Conservation (phyloP, 495 filamentous ascomycete genomes). For the Hypomontagnella submonticulosa region DNA sequence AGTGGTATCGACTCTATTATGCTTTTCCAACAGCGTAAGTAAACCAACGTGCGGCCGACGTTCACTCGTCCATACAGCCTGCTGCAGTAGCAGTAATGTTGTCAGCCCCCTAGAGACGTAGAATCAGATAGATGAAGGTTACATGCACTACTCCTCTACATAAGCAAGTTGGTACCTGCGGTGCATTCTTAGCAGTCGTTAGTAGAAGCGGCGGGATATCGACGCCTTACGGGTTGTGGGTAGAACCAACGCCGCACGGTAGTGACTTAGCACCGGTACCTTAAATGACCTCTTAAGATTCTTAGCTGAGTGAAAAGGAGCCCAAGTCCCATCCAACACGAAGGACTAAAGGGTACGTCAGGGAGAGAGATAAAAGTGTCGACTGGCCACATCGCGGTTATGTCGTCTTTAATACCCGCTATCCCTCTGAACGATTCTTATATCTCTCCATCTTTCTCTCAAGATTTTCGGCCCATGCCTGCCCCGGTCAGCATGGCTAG, state of each 20-base stretch:
- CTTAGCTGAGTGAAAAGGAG: conserved; percentile 15
- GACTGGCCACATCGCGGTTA: not conserved
- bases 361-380: conserved; percentile 17
- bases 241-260: conserved; percentile 22
- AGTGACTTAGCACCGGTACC: conserved; percentile 19
- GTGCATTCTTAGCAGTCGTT: conserved; percentile 7
- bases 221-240: conserved; percentile 5
- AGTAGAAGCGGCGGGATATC: conserved; percentile 11
- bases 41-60: no score
- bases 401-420: not conserved
- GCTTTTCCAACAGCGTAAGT: no score
- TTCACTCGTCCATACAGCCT: no score
- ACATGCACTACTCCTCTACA: conserved; percentile 2
- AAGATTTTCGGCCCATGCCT: not conserved
- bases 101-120: conserved; percentile 20
- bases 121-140: conserved; percentile 17
- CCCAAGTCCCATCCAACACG: conserved; percentile 19
- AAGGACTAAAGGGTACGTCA: conserved; percentile 8
- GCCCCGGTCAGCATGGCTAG: conserved; percentile 18
- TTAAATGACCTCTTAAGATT: conserved; percentile 29
- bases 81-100: no score
- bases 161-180: conserved; percentile 8
- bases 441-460: conserved; percentile 5
- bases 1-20: no score
- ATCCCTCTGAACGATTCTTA: conserved; percentile 2